These are phyloP conservation scores for Thelonectria olida DNA, from an alignment of 2,329 filamentous ascomycete species.

Conservation along the genomic window DNA sequence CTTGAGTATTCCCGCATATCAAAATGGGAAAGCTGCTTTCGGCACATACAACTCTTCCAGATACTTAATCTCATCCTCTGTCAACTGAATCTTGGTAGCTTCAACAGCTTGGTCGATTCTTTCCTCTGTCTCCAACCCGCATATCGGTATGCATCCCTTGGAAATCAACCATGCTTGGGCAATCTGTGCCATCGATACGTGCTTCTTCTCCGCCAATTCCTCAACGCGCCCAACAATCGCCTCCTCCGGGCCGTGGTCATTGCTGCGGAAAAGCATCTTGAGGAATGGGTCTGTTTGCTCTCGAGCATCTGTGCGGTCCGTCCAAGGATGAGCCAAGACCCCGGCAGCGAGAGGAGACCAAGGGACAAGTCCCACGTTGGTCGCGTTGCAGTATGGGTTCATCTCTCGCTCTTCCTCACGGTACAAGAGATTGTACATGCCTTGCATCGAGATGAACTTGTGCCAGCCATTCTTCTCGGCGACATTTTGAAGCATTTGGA, in stretches of 20 bases:
- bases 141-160: conserved; percentile 64
- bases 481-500: conserved; percentile 40
- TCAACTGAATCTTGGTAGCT: conserved; percentile 55
- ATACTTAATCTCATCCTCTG: conserved; percentile 66
- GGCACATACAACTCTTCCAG: conserved; percentile 52
- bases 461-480: conserved; percentile 64
- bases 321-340: conserved; percentile 22
- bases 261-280: conserved; percentile 51
- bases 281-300: conserved; percentile 43
- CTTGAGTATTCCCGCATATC: too few species aligned
- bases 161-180: conserved; percentile 70
- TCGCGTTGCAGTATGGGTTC: conserved; percentile 43
- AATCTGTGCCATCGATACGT: conserved; percentile 69
- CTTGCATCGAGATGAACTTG: conserved; percentile 68
- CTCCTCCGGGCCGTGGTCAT: conserved; percentile 36
- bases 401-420: conserved; percentile 66
- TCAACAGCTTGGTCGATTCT: conserved; percentile 69
- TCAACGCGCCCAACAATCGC: conserved; percentile 48
- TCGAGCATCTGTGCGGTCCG: neutral
- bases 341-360: conserved; percentile 32
- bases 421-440: conserved; percentile 63
- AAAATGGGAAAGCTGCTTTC: too few species aligned
- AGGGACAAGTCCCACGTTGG: conserved; percentile 26
- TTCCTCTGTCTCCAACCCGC: conserved; percentile 65
- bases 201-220: conserved; percentile 64